phyloP scores from a whole-genome alignment of 2,329 filamentous ascomycete genomes.

The Canariomyces notabilis region DNA sequence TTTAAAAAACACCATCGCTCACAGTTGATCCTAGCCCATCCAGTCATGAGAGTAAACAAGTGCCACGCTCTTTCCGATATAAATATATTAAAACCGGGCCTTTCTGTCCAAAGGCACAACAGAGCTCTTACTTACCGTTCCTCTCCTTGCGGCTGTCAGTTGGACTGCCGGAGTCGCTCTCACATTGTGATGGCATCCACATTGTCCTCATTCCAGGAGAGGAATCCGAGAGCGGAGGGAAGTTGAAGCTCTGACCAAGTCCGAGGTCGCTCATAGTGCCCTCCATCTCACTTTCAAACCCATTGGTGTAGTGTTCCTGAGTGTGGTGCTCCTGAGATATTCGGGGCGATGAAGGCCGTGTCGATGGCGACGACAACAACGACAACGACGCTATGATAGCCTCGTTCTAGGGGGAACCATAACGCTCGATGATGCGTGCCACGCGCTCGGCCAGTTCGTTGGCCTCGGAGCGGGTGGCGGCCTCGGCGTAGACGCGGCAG shows the following conservation, averaged over 20 bases:
- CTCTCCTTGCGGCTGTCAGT: too few relatives aligned
- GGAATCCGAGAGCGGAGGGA: neutral
- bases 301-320: neutral
- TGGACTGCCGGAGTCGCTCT: too few relatives aligned
- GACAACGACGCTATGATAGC: neutral
- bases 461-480: constrained; percentile 80
- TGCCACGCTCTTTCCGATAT: too few relatives aligned
- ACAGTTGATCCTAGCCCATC: too few relatives aligned
- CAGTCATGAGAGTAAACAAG: too few relatives aligned
- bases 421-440: constrained; percentile 65
- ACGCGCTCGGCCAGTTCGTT: constrained; percentile 87
- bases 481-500: constrained; percentile 92
- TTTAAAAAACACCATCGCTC: too few relatives aligned
- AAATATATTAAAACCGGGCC: too few relatives aligned
- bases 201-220: neutral
- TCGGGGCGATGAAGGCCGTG: neutral
- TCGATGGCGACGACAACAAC: neutral
- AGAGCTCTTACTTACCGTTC: too few relatives aligned
- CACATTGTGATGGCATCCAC: neutral
- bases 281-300: neutral
- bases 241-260: neutral
- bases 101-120: too few relatives aligned
- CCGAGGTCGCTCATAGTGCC: neutral
- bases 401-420: constrained; percentile 29
- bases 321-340: neutral